Percentiles rank a stretch among this genome's conserved stretches.
These are phyloP conservation scores for Trichoderma sp. DNA, from an alignment of 2,329 filamentous ascomycete genomes.

Conservation along the genomic window DNA sequence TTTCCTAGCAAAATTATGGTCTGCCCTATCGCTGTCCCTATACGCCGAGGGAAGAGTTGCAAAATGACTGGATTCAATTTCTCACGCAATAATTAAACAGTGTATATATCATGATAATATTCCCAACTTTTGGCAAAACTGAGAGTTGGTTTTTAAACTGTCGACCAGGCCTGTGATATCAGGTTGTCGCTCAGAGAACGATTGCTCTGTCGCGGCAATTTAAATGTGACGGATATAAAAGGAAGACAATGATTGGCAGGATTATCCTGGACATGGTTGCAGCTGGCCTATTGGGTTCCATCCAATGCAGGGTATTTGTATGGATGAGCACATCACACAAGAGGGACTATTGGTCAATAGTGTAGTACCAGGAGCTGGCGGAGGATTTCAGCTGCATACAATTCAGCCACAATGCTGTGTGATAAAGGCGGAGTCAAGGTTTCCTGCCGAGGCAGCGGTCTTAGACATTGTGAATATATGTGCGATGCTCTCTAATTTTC, in stretches of 20 bases:
- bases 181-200: not conserved
- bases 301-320: not conserved
- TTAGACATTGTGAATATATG: not conserved
- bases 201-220: not conserved
- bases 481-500: not conserved
- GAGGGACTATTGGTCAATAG: not conserved
- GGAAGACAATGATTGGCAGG: not conserved
- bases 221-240: not conserved
- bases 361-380: not conserved
- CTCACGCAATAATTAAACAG: not conserved
- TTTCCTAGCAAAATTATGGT: no score
- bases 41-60: not conserved
- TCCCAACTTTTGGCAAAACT: not conserved
- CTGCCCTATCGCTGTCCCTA: no score
- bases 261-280: not conserved
- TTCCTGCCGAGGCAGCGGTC: not conserved
- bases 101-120: not conserved
- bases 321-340: no score
- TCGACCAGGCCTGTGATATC: not conserved
- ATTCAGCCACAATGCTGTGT: not conserved
- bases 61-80: not conserved
- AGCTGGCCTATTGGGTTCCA: not conserved
- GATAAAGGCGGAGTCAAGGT: not conserved
- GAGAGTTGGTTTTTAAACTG: no score
- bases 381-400: not conserved